Conservation (phyloP, 2,329 filamentous ascomycete species). For the Leptographium radiaticola region DNA sequence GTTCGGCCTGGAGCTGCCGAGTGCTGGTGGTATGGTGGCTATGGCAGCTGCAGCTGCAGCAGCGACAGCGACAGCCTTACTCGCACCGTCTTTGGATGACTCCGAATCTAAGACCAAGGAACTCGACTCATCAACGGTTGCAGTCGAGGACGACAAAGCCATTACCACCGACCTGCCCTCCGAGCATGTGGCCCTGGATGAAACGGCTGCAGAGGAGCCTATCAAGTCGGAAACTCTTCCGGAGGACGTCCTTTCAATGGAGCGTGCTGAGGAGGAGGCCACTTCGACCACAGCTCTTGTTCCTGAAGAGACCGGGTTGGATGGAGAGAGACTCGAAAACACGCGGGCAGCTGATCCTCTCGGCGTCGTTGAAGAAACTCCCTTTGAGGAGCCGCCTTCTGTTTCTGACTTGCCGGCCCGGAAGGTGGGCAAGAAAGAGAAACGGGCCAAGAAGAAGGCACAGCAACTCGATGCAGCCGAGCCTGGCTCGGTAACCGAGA, state of each 20-base stretch:
- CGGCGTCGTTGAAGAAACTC: not conserved
- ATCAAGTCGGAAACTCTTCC: no score
- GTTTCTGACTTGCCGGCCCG: not conserved
- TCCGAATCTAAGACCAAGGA: no score
- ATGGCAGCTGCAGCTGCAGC: not conserved
- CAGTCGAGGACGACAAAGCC: no score
- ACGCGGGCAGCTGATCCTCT: no score
- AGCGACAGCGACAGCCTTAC: not conserved
- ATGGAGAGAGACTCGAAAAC: no score
- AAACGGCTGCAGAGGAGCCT: not conserved
- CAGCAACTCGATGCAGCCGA: not conserved
- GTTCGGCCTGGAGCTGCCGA: not conserved
- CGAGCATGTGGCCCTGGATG: not conserved
- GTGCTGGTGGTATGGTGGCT: not conserved
- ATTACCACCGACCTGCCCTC: no score
- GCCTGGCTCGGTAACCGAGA: not conserved
- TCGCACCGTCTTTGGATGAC: not conserved
- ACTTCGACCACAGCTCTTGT: no score
- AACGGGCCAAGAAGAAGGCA: not conserved
- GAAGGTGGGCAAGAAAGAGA: slow-evolving; percentile 6
- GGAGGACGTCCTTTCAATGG: not conserved
- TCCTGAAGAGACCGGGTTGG: no score
- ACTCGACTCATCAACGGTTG: no score
- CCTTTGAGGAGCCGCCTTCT: not conserved
- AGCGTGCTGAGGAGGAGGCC: not conserved